phyloP scores from a whole-genome alignment of 1,284 basidiomycete genomes.

The Austroboletus rostrupii region DNA sequence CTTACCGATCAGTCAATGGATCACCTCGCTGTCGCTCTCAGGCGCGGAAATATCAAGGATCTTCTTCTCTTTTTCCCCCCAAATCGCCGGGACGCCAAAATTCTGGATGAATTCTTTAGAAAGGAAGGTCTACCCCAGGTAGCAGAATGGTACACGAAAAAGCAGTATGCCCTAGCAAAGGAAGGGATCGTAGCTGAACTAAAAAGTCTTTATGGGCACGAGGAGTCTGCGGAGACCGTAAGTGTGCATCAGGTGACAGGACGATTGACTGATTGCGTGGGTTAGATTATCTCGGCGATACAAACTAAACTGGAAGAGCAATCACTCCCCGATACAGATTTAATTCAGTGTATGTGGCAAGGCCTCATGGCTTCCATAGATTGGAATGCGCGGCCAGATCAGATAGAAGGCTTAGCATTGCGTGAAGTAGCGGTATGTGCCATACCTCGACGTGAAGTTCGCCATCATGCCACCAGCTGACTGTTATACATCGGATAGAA shows the following conservation, averaged over 20 bases:
- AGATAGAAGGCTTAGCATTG: constrained; percentile 81
- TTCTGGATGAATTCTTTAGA: constrained; percentile 84
- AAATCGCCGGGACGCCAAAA: constrained; percentile 70
- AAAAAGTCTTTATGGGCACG: constrained; percentile 54
- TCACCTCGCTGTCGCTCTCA: constrained; percentile 73
- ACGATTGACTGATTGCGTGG: constrained; percentile 12
- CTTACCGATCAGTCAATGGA: constrained; percentile 82
- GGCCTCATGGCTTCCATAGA: constrained; percentile 85
- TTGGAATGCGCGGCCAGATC: constrained; percentile 84
- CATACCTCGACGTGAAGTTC: not conserved
- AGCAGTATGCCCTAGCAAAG: constrained; percentile 73
- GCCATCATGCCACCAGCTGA: not conserved
- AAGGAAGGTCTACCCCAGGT: constrained; percentile 73
- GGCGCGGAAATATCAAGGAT: constrained; percentile 83
- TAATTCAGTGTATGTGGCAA: constrained; percentile 87
- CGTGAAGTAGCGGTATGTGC: constrained; percentile 74
- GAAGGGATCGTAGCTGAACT: constrained; percentile 63
- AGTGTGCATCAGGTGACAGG: constrained; percentile 22
- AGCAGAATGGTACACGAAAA: constrained; percentile 90
- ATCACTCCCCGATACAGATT: constrained; percentile 76
- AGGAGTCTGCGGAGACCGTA: constrained; percentile 63
- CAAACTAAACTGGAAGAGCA: constrained; percentile 64
- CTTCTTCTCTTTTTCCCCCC: constrained; percentile 84
- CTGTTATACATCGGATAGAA: constrained; percentile 45
- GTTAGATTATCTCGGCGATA: constrained; percentile 72